These are phyloP conservation scores for Cladobotryum protrusum DNA, from an alignment of 2,329 filamentous ascomycete genomes.

Conservation along the genomic window DNA sequence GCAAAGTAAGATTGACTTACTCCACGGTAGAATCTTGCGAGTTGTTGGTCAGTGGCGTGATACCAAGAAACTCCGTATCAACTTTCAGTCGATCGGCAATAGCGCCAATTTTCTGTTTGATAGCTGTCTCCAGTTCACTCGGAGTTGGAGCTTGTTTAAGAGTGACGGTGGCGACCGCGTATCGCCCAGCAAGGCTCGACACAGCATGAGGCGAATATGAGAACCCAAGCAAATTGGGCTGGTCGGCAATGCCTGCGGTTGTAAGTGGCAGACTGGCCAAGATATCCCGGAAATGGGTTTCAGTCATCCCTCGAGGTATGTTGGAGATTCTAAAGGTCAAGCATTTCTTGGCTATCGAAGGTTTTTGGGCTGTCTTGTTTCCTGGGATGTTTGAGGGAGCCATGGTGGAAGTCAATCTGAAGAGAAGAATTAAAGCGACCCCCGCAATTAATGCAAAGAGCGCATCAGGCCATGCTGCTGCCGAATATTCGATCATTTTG, in stretches of 20 bases:
- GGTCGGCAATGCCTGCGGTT: background rate
- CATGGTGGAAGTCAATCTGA: no score
- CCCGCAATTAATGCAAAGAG: no score
- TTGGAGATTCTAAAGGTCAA: constrained; percentile 5
- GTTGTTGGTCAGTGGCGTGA: background rate
- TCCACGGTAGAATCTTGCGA: background rate
- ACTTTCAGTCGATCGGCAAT: background rate
- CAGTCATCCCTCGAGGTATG: background rate
- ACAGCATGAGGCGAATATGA: background rate
- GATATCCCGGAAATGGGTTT: background rate
- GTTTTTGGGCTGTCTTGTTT: no score
- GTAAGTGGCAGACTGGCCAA: background rate
- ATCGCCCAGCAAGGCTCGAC: background rate
- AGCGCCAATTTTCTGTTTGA: background rate
- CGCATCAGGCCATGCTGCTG: no score
- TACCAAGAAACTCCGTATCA: background rate
- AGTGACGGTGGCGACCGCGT: background rate
- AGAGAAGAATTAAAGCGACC: no score
- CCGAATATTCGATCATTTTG: no score
- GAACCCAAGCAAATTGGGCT: background rate
- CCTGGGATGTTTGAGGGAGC: no score
- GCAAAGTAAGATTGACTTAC: no score
- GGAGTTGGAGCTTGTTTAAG: background rate
- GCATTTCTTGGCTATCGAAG: background rate
- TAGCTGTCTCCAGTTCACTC: background rate